Conservation (phyloP, 495 filamentous ascomycete species). For the Neurospora terricola region DNA sequence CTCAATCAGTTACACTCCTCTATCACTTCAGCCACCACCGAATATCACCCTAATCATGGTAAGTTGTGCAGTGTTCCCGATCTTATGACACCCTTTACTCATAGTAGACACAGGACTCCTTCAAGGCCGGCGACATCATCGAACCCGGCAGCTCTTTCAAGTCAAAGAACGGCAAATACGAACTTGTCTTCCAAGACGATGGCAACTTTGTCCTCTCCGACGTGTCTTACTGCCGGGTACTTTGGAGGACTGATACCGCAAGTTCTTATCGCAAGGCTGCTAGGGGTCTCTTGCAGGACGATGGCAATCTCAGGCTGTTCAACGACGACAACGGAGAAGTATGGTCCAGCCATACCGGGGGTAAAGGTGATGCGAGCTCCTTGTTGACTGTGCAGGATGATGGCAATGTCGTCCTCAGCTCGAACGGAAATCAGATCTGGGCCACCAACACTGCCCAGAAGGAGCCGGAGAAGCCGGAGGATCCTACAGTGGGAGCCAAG, state of each 20-base stretch:
- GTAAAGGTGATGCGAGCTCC: not conserved
- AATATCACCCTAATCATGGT: not conserved
- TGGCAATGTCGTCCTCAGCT: not conserved
- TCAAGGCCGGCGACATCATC: not conserved
- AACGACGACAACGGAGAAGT: not conserved
- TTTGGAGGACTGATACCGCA: not conserved
- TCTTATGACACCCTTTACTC: not conserved
- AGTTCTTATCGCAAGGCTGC: not conserved
- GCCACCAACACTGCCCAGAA: not conserved
- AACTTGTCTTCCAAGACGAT: not conserved
- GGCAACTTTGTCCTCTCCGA: not conserved
- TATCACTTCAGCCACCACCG: not conserved
- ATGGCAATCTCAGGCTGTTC: not conserved
- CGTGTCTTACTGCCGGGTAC: not conserved
- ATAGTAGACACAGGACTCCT: not conserved
- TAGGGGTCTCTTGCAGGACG: not conserved
- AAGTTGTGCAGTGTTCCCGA: not conserved
- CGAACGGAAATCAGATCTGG: not conserved
- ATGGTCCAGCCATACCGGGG: not conserved
- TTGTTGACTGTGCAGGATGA: not conserved
- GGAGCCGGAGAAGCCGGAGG: not conserved
- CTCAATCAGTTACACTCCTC: not conserved
- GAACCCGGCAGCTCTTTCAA: not conserved
- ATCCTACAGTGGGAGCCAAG: not conserved
- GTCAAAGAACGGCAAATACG: not conserved